A percentile compares a stretch with the other conserved stretches of the same genome.
These are phyloP conservation scores for Pythium aphanidermatum DNA, from an alignment of 352 stramenopile genomes.

Conservation along the genomic window DNA sequence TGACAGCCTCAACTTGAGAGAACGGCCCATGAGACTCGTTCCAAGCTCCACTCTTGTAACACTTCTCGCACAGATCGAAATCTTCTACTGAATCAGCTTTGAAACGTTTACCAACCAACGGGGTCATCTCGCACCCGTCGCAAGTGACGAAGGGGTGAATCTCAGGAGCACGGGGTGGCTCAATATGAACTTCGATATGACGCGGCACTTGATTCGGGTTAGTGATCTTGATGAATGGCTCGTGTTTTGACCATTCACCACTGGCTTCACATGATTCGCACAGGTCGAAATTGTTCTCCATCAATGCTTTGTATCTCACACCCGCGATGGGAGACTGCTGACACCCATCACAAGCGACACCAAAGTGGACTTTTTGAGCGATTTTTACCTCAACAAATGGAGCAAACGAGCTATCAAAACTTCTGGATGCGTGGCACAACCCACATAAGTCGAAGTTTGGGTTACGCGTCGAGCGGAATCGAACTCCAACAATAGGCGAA, in stretches of 20 bases:
- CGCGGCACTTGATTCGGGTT: slow-evolving; percentile 24
- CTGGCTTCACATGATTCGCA: slow-evolving; percentile 40
- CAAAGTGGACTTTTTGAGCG: slow-evolving; percentile 23
- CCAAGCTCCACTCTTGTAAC: slow-evolving; percentile 42
- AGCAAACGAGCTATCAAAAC: slow-evolving; percentile 5
- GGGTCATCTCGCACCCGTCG: slow-evolving; percentile 39
- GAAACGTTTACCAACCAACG: slow-evolving; percentile 63
- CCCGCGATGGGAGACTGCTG: slow-evolving; percentile 57
- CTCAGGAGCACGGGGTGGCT: slow-evolving; percentile 3
- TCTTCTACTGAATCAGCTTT: slow-evolving; percentile 65
- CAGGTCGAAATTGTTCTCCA: slow-evolving; percentile 58
- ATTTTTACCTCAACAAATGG: slow-evolving; percentile 17
- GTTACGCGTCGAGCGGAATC: slow-evolving; percentile 24
- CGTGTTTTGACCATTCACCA: slow-evolving; percentile 19
- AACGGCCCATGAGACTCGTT: slow-evolving; percentile 47
- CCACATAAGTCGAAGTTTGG: slow-evolving; percentile 35
- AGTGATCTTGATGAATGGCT: slow-evolving; percentile 58
- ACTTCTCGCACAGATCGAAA: slow-evolving; percentile 76
- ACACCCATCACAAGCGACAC: slow-evolving; percentile 49
- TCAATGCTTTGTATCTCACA: slow-evolving; percentile 57
- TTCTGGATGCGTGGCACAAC: slow-evolving; percentile 11
- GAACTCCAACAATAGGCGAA: slow-evolving; percentile 27
- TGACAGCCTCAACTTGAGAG: slow-evolving; percentile 7
- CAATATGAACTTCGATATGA: slow-evolving; percentile 13
- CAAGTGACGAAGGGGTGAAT: slow-evolving; percentile 18